Percentiles rank a stretch among this genome's conserved stretches.
phyloP scores from a whole-genome alignment of 768 basidiomycete species.

The Lactarius vividus region DNA sequence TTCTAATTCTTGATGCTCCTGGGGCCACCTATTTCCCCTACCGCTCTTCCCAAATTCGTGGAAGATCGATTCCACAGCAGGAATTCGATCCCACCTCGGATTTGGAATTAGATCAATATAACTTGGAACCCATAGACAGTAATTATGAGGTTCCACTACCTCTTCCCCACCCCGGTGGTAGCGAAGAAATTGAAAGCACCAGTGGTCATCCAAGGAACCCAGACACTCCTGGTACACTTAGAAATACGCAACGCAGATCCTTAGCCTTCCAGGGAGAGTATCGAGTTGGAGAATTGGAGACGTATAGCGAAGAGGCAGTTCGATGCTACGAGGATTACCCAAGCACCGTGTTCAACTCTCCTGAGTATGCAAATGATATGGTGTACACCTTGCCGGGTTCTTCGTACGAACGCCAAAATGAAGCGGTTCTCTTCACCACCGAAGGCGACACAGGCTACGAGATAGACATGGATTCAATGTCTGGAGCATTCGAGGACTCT shows the following conservation, averaged over 20 bases:
- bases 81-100: constrained; percentile 2
- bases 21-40: neutral
- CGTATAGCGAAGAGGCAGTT: neutral
- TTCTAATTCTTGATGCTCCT: constrained; percentile 6
- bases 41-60: constrained; percentile 11
- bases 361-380: constrained; percentile 1
- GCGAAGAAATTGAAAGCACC: neutral
- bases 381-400: neutral
- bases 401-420: constrained; percentile 7
- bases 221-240: neutral
- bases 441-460: constrained; percentile 6
- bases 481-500: constrained; percentile 1
- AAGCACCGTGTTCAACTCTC: neutral
- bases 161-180: neutral
- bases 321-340: neutral
- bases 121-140: constrained; percentile 3
- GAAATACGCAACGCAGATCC: neutral
- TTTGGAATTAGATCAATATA: constrained; percentile 5
- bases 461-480: neutral
- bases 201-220: neutral
- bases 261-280: neutral
- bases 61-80: constrained; percentile 5
- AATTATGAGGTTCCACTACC: neutral
- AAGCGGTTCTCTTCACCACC: neutral
- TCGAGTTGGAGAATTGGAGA: neutral